Conservation (phyloP, 768 basidiomycete genomes). For the Lentinus brumalis region DNA sequence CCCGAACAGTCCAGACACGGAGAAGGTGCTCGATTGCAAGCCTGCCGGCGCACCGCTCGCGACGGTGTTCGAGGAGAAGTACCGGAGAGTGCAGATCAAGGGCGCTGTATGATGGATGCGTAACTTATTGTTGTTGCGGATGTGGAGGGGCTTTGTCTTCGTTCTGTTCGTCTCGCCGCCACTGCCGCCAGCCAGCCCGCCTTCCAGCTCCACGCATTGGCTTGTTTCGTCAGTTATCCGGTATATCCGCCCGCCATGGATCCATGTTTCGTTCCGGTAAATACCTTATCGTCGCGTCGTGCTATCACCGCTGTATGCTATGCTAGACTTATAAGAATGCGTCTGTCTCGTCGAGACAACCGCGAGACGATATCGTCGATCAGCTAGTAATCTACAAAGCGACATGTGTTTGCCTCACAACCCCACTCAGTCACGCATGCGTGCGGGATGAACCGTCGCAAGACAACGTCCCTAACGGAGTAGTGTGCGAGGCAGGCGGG, state of each 20-base stretch:
- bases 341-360: neutral
- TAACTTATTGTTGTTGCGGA: conserved; percentile 33
- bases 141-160: neutral
- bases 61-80: conserved; percentile 75
- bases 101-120: conserved; percentile 63
- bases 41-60: conserved; percentile 55
- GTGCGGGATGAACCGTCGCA: conserved; percentile 85
- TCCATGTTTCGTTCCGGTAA: neutral
- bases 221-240: neutral
- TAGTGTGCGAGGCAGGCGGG: conserved; percentile 80
- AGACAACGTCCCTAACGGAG: conserved; percentile 79
- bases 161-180: neutral
- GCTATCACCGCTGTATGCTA: neutral
- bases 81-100: conserved; percentile 86
- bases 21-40: conserved; percentile 76
- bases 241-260: neutral
- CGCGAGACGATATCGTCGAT: too few relatives aligned
- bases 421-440: conserved; percentile 77
- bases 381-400: too few relatives aligned
- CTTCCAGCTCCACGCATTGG: neutral
- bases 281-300: neutral
- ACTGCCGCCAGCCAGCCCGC: neutral
- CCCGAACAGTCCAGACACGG: conserved; percentile 57
- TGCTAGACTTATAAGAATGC: neutral
- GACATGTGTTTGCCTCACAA: too few relatives aligned